Conservation (phyloP, 768 basidiomycete species). For the Xanthoconium stramineum region DNA sequence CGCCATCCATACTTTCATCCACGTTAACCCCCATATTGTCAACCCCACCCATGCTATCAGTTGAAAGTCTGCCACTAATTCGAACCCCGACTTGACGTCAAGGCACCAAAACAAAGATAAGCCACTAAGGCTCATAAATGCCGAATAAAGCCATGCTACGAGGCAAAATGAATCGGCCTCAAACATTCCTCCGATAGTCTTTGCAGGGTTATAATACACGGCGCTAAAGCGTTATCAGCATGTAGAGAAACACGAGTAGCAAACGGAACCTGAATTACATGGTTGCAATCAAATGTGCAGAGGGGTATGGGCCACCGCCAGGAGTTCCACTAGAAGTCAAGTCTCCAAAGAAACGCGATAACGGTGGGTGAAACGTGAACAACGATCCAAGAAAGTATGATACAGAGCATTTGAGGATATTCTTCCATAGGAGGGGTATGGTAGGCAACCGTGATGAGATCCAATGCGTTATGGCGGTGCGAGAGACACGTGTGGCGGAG, state of each 20-base stretch:
- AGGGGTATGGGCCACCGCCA: constrained; percentile 57
- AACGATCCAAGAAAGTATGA: constrained; percentile 88
- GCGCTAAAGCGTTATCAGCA: constrained; percentile 41
- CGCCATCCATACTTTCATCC: constrained; percentile 89
- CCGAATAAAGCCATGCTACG: constrained; percentile 64
- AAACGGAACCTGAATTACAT: constrained; percentile 44
- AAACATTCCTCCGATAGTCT: constrained; percentile 89
- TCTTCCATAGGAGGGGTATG: constrained; percentile 54
- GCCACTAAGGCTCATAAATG: constrained; percentile 68
- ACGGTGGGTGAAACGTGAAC: constrained; percentile 83
- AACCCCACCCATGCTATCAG: constrained; percentile 82
- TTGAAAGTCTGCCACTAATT: constrained; percentile 69
- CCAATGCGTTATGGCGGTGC: constrained; percentile 5
- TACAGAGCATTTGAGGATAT: constrained; percentile 86
- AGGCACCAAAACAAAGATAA: constrained; percentile 81
- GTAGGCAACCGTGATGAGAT: constrained; percentile 28
- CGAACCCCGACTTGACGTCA: constrained; percentile 65
- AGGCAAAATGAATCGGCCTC: constrained; percentile 85
- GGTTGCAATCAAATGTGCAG: constrained; percentile 91
- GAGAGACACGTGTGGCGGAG: constrained; percentile 6
- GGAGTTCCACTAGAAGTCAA: constrained; percentile 49
- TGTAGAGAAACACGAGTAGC: background rate
- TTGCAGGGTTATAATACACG: constrained; percentile 92
- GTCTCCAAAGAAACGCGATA: constrained; percentile 69
- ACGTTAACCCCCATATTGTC: constrained; percentile 78